phyloP scores from a whole-genome alignment of 1,139 yeast genomes.

The Geotrichum candidum region DNA sequence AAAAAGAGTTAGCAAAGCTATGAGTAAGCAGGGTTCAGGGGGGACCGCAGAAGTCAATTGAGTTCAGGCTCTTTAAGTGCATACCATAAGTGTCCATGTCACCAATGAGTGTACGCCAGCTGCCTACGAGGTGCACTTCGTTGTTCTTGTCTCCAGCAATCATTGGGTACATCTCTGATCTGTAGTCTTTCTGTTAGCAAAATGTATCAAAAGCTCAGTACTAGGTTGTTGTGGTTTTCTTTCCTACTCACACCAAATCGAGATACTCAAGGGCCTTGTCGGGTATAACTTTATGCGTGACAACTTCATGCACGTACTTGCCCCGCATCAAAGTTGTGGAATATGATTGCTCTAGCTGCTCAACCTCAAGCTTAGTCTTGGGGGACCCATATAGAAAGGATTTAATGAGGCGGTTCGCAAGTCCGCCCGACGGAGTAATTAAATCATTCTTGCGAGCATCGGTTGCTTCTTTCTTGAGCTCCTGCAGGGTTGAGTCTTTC shows the following conservation, averaged over 20 bases:
- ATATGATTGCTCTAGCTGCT: conserved; percentile 35
- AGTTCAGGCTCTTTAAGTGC: background rate
- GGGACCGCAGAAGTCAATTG: background rate
- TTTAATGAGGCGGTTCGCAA: conserved; percentile 30
- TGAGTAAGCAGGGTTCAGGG: background rate
- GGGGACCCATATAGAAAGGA: conserved; percentile 38
- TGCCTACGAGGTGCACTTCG: conserved; percentile 38
- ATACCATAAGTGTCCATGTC: conserved; percentile 35
- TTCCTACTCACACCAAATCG: conserved; percentile 27
- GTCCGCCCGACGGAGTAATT: conserved; percentile 11
- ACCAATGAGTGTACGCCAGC: conserved; percentile 41
- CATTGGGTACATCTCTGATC: conserved; percentile 32
- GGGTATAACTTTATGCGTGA: conserved; percentile 37
- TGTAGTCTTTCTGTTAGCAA: background rate
- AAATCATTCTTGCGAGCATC: conserved; percentile 11
- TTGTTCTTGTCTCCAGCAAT: conserved; percentile 33
- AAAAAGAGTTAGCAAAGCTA: no score
- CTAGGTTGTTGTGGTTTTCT: background rate
- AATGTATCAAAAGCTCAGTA: background rate
- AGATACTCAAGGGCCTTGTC: conserved; percentile 35
- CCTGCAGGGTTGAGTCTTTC: conserved; percentile 15
- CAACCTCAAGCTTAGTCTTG: conserved; percentile 33
- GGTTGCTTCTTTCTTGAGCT: conserved; percentile 21
- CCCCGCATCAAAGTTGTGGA: conserved; percentile 38
- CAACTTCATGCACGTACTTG: conserved; percentile 40